Percentiles rank a stretch among this genome's conserved stretches.
Conservation (phyloP, 2,329 filamentous ascomycete genomes). For the Elsinoe ampelina region DNA sequence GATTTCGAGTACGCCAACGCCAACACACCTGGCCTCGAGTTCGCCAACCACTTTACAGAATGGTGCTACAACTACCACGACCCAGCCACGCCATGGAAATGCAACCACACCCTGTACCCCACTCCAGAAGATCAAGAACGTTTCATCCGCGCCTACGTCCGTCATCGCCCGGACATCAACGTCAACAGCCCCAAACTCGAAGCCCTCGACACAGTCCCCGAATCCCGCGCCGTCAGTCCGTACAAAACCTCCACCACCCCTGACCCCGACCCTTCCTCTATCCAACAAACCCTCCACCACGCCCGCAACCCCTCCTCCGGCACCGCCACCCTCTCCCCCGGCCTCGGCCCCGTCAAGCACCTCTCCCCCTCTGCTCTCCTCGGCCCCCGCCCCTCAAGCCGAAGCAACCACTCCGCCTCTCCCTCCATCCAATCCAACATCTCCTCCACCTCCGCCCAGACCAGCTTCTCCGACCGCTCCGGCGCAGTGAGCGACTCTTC, state of each 20-base stretch:
- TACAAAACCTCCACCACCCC: slow-evolving; percentile 11
- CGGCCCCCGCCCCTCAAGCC: slow-evolving; percentile 18
- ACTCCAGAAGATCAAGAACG: slow-evolving; percentile 69
- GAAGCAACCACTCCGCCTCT: slow-evolving; percentile 11
- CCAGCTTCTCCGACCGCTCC: neutral
- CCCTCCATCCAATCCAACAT: slow-evolving; percentile 15
- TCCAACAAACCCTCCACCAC: slow-evolving; percentile 71
- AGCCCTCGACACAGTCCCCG: slow-evolving; percentile 24
- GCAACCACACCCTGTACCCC: slow-evolving; percentile 64
- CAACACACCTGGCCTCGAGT: slow-evolving; percentile 78
- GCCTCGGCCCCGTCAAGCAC: slow-evolving; percentile 11
- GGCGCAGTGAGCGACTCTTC: slow-evolving; percentile 17
- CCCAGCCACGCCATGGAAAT: slow-evolving; percentile 48
- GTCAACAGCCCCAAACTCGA: slow-evolving; percentile 33
- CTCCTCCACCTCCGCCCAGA: slow-evolving; percentile 24
- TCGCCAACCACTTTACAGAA: slow-evolving; percentile 95
- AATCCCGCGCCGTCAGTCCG: slow-evolving; percentile 22
- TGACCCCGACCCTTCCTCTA: slow-evolving; percentile 28
- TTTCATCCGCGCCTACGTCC: slow-evolving; percentile 79
- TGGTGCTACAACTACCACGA: slow-evolving; percentile 99
- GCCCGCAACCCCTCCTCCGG: slow-evolving; percentile 44
- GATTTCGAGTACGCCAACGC: slow-evolving; percentile 96
- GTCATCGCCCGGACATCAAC: slow-evolving; percentile 63
- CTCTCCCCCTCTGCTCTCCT: neutral
- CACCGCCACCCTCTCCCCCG: slow-evolving; percentile 20